Evolutionary conservation across 305 asterid genomes (phyloP), one percentile per base, ranked within the genome.

Genomic region (Stenogyne calaminthoides): DNA sequence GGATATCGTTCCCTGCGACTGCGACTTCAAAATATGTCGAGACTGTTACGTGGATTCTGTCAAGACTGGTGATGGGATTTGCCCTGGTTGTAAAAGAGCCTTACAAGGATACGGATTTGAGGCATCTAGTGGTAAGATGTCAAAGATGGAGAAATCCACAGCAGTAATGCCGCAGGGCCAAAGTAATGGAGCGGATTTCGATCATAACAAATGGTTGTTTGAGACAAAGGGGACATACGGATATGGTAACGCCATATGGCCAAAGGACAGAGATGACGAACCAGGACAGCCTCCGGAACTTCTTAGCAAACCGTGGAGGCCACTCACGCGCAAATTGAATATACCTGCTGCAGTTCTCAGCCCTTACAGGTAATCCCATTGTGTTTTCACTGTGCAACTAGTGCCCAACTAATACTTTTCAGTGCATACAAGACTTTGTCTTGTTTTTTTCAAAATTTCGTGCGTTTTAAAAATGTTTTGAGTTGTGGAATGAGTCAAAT

Each of bases 171-270:
- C n/a, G 36, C 36, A 32, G 36, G 7, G 36, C 36, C 36, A 32
- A 32, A 32, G 6, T 32, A 85, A 90, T 0, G 97, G 93, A 49
- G 86, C 77, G 40, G 97, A 92, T 62, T 92, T 92, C 59, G 97
- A 92, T 83, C 93, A 92, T 42, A 92, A 85, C 67, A 71, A 86
- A 16, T 91, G 96, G 95, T 61, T 91, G 80, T 91, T 89, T 69
- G 97, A 91, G 83, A 85, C 97, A 0, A 88, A 91, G 76, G 97
- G 97, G 60, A 91, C 97, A 0, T 91, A 91, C 55, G 97, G 97
- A 14, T 91, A 89, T 74, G 97, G 97, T 9, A 91, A 91, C 79
- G 97, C 97, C 3, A 82, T 89, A 73, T 91, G 97, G 97, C 96
- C 97, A 2, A 84, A 84, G 66, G 97, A 89, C 7, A 71, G 73